Evolutionary conservation across 257 asterid species (phyloP), one percentile per base, ranked within the genome.

Genomic region (Nicotiana sylvestris): DNA sequence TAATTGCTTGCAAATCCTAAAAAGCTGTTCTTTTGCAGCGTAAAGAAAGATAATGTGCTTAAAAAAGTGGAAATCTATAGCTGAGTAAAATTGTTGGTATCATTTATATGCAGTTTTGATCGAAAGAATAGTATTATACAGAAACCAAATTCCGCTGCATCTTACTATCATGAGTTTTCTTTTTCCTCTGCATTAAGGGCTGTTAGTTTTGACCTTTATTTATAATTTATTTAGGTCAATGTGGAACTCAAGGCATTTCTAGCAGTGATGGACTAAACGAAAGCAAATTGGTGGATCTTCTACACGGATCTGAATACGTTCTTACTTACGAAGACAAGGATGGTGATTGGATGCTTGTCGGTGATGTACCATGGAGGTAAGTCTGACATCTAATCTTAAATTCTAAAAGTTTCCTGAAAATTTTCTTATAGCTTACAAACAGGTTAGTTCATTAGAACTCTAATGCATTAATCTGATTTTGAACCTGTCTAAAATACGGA

Each of bases 291-390:
- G 89, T 90, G 94, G 95, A 94, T 88, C 89, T 94, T 60, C 87
- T 91, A 85, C 91, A 91, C 87, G 92, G 95, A 84, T 90, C 98
- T 76, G 98, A 93, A 82, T 93, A 91, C 72, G 98, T 92, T 66
- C 94, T 96, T 56, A 87, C 97, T 81, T 94, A 92, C 69, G 97
- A 94, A 88, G 98, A 94, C 88, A 93, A 94, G 92, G 98, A 94
- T 88, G 95, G 97, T 51, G 98, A 94, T 78, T 94, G 97, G 97
- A 94, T 94, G 98, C 97, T 94, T 89, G 97, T 94, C 81, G 98
- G 97, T 72, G 98, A 94, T 85, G 97, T 94, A 33, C 98, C 98
- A 30, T 94, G 98, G 98, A 93, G 87, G 97, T 93, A 88, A 91
- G 97, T 84, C 9, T 79, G 3, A 11, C 18, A 68, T 69, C 37